A percentile compares a stretch with the other conserved stretches of the same genome.
Evolutionary conservation across 345 rosid genomes (phyloP).

Genomic region (Camelina neglecta): DNA sequence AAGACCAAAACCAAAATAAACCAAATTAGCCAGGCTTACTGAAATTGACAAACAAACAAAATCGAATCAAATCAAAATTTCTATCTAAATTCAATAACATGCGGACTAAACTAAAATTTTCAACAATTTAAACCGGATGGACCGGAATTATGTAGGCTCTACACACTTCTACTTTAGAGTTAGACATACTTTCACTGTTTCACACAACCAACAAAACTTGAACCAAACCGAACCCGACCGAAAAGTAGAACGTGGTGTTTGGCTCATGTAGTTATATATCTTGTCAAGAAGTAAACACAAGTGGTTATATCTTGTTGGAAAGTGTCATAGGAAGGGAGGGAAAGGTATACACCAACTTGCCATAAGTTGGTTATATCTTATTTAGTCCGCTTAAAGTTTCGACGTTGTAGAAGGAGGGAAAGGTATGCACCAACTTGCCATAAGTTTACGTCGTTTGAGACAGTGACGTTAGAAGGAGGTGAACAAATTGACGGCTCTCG

Average conservation of each 20-base stretch:
- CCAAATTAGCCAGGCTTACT: neutral
- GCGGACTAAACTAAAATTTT: neutral
- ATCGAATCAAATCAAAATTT: neutral
- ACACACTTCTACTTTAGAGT: no score
- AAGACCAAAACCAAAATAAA: neutral
- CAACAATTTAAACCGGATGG: neutral
- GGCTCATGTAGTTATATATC: neutral
- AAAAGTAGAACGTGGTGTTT: neutral
- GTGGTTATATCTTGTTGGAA: slow-evolving; percentile 2
- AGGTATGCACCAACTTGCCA: slow-evolving; percentile 36
- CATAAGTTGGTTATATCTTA: no score
- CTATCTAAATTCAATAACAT: no score
- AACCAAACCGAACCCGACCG: neutral
- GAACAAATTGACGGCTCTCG: slow-evolving; percentile 42
- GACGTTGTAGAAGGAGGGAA: slow-evolving; percentile 40
- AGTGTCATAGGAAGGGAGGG: slow-evolving; percentile 13
- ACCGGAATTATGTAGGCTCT: neutral
- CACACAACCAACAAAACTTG: neutral
- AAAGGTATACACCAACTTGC: slow-evolving; percentile 35
- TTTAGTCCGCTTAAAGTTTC: neutral
- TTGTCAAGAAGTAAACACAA: neutral
- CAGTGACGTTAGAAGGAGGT: slow-evolving; percentile 24
- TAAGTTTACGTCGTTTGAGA: slow-evolving; percentile 30
- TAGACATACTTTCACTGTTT: neutral
- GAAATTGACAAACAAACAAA: neutral